These are phyloP conservation scores for Auricularia cornea DNA, from an alignment of 768 basidiomycete genomes.

Conservation along the genomic window DNA sequence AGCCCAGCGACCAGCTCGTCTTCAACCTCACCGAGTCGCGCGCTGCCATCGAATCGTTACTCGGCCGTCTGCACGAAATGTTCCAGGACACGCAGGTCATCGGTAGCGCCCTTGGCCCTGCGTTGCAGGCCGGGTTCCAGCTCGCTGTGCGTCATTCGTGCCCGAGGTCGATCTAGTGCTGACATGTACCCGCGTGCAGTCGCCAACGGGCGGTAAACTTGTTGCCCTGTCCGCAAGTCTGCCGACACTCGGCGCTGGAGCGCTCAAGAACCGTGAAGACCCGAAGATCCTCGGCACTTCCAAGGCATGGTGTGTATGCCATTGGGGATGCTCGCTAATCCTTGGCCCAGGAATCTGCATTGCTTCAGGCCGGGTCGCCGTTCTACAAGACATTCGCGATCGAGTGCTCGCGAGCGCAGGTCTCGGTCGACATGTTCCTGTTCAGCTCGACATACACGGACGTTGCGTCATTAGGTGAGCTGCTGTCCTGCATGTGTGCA, in stretches of 20 bases:
- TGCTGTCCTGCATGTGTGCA: not conserved
- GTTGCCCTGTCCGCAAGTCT: conserved; percentile 77
- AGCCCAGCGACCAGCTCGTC: conserved; percentile 92
- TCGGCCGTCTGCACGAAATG: conserved; percentile 87
- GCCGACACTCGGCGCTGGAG: conserved; percentile 81
- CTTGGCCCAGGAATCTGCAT: conserved; percentile 63
- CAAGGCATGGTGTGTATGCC: conserved; percentile 44
- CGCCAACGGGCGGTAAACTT: conserved; percentile 92
- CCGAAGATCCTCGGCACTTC: conserved; percentile 91
- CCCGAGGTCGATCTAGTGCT: not conserved
- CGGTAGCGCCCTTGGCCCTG: conserved; percentile 91
- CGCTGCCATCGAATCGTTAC: conserved; percentile 67
- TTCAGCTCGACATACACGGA: conserved; percentile 92
- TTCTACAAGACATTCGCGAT: conserved; percentile 99
- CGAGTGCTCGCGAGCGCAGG: conserved; percentile 93
- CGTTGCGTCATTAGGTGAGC: conserved; percentile 80
- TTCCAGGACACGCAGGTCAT: conserved; percentile 93
- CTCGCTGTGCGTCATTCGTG: conserved; percentile 54
- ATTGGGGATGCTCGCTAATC: conserved; percentile 1
- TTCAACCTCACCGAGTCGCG: conserved; percentile 77
- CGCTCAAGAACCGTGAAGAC: conserved; percentile 94
- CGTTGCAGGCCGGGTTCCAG: conserved; percentile 92
- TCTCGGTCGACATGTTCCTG: conserved; percentile 99
- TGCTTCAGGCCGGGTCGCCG: conserved; percentile 86
- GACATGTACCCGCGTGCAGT: conserved; percentile 38